Evolutionary conservation across 768 basidiomycete genomes (phyloP).

Genomic region (Suillus hirtellus): DNA sequence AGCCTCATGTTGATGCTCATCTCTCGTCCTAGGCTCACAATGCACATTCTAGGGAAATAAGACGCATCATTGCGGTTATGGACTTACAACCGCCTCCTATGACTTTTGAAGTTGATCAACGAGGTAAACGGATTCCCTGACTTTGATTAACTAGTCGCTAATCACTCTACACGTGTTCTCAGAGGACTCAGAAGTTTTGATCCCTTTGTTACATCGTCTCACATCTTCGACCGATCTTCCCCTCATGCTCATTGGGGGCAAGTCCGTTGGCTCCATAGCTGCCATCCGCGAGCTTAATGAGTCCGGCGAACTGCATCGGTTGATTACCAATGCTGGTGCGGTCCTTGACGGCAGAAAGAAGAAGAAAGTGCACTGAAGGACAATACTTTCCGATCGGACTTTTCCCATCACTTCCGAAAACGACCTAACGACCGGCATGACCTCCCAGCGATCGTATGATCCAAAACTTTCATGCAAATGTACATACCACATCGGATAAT

Average conservation of each 20-base stretch:
- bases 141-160: neutral
- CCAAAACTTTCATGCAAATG: neutral
- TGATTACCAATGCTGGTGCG: slow-evolving; percentile 58
- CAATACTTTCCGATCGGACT: neutral
- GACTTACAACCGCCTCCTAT: slow-evolving; percentile 62
- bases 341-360: slow-evolving; percentile 53
- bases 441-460: neutral
- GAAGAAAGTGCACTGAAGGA: slow-evolving; percentile 30
- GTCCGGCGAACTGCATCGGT: slow-evolving; percentile 50
- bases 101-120: slow-evolving; percentile 70
- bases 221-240: slow-evolving; percentile 58
- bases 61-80: slow-evolving; percentile 53
- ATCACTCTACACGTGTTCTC: neutral
- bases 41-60: slow-evolving; percentile 64
- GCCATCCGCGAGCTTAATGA: slow-evolving; percentile 52
- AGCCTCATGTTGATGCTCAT: slow-evolving; percentile 14
- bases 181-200: slow-evolving; percentile 66
- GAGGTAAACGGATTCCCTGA: slow-evolving; percentile 32
- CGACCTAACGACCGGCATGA: slow-evolving; percentile 7
- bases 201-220: slow-evolving; percentile 61
- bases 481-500: slow-evolving; percentile 5
- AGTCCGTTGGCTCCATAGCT: slow-evolving; percentile 49
- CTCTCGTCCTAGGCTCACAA: slow-evolving; percentile 53
- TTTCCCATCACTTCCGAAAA: slow-evolving; percentile 3
- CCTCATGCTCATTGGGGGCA: slow-evolving; percentile 68